These are phyloP conservation scores for Arthrobotrys entomopaga DNA, from an alignment of 2,329 filamentous ascomycete species.

Conservation along the genomic window DNA sequence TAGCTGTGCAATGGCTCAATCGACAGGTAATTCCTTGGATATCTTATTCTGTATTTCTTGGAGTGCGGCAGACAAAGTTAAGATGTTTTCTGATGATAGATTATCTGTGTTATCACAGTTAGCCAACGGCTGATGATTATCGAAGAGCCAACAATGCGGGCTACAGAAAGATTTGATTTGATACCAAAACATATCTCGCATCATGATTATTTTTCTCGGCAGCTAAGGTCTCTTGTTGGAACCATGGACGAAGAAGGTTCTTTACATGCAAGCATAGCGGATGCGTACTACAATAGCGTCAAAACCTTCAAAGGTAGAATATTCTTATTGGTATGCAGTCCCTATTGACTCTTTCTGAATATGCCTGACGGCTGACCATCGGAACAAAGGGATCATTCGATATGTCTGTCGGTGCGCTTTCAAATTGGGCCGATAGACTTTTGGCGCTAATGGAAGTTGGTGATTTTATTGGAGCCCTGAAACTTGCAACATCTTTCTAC, in stretches of 20 bases:
- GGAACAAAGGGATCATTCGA: conserved; percentile 76
- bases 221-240: conserved; percentile 85
- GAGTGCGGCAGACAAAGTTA: conserved; percentile 20
- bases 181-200: conserved; percentile 93
- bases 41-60: not conserved
- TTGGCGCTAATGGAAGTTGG: conserved; percentile 95
- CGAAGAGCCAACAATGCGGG: conserved; percentile 86
- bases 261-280: conserved; percentile 94
- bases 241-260: conserved; percentile 88
- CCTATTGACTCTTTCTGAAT: not conserved
- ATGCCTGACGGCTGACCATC: conserved; percentile 22
- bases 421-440: conserved; percentile 95
- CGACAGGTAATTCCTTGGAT: conserved; percentile 61
- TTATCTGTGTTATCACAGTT: conserved; percentile 89
- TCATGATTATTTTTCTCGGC: conserved; percentile 85
- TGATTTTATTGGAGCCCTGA: conserved; percentile 92
- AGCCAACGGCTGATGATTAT: conserved; percentile 92
- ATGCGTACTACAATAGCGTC: conserved; percentile 98
- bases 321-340: conserved; percentile 74
- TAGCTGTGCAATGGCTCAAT: conserved; percentile 95
- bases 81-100: conserved; percentile 69
- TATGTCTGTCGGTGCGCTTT: conserved; percentile 86
- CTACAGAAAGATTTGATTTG: conserved; percentile 94
- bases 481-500: conserved; percentile 91
- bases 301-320: conserved; percentile 92